Percentiles rank a stretch among this genome's conserved stretches.
These are phyloP conservation scores for Phanerochaete carnosa DNA, from an alignment of 768 basidiomycete genomes.

Conservation along the genomic window DNA sequence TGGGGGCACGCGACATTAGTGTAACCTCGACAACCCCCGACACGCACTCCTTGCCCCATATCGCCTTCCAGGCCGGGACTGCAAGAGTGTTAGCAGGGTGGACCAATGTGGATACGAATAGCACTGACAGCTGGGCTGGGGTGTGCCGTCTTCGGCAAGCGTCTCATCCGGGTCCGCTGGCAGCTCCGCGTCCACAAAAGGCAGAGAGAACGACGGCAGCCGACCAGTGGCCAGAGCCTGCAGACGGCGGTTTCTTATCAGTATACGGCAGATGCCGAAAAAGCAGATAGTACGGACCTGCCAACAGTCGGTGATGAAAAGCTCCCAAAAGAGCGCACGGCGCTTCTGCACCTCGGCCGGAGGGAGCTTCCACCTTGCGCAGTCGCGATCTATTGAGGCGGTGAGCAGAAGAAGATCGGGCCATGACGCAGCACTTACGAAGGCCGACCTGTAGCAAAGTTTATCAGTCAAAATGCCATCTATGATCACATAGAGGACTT, in stretches of 20 bases:
- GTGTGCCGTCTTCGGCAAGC: conserved; percentile 49
- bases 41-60: conserved; percentile 50
- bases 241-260: background rate
- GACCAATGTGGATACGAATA: conserved; percentile 43
- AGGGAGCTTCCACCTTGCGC: conserved; percentile 65
- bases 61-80: conserved; percentile 61
- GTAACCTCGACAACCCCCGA: conserved; percentile 54
- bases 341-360: conserved; percentile 61
- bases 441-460: conserved; percentile 32
- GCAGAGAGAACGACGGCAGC: conserved; percentile 35
- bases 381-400: conserved; percentile 56
- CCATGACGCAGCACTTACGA: conserved; percentile 34
- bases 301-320: conserved; percentile 46
- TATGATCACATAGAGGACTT: conserved; percentile 28
- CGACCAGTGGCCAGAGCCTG: conserved; percentile 46
- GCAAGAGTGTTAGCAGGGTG: conserved; percentile 41
- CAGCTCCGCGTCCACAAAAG: conserved; percentile 46
- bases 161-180: conserved; percentile 56
- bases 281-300: conserved; percentile 30
- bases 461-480: conserved; percentile 36
- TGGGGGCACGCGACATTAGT: conserved; percentile 53
- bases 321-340: conserved; percentile 69
- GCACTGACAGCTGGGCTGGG: conserved; percentile 36
- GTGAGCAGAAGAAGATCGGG: no score
- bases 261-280: background rate